Evolutionary conservation across 2,329 filamentous ascomycete genomes (phyloP).

Genomic region (Trichophyton rubrum): DNA sequence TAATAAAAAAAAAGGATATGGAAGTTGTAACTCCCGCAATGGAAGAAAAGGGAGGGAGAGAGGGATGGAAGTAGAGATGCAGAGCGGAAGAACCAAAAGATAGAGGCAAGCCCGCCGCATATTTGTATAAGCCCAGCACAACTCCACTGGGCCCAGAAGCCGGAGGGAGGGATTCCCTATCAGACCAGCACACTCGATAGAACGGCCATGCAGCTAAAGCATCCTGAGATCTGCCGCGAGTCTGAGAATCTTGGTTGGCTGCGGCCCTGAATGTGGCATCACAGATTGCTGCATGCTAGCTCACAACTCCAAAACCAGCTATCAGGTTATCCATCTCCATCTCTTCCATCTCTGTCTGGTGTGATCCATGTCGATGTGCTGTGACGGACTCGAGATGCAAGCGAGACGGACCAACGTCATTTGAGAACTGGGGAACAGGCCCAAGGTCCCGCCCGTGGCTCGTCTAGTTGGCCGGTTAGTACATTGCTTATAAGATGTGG

Average conservation of each 20-base stretch:
- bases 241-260: neutral
- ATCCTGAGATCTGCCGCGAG: neutral
- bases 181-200: neutral
- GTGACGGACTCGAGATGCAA: neutral
- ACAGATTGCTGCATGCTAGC: neutral
- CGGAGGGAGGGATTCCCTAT: neutral
- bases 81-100: neutral
- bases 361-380: neutral
- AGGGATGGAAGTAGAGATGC: neutral
- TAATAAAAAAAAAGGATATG: neutral
- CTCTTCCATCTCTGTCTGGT: neutral
- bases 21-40: too few relatives aligned
- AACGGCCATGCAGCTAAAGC: neutral
- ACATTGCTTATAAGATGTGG: too few relatives aligned
- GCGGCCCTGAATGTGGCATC: neutral
- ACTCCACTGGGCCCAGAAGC: neutral
- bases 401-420: neutral
- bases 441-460: too few relatives aligned
- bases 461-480: too few relatives aligned
- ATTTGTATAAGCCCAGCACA: neutral
- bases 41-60: neutral
- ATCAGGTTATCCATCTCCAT: neutral
- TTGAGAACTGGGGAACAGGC: too few relatives aligned
- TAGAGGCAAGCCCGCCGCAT: neutral
- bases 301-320: too few relatives aligned